Evolutionary conservation across 1,284 basidiomycete species (phyloP).

Genomic region (Rhodofomes roseus): DNA sequence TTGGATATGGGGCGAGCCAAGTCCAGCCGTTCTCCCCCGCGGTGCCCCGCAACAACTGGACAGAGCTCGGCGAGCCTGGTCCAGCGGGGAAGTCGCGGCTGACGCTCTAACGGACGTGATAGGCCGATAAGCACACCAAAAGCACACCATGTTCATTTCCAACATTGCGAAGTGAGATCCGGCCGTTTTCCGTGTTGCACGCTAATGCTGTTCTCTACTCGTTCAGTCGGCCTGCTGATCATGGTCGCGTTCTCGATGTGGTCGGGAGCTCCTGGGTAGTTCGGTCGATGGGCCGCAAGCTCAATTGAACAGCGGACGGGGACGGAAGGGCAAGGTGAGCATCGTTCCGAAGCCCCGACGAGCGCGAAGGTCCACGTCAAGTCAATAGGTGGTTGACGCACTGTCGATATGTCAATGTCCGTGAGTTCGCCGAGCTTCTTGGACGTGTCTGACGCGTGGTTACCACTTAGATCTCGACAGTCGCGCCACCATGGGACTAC

Average conservation of each 20-base stretch:
- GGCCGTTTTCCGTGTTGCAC: not conserved
- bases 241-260: not conserved
- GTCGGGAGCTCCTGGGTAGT: not conserved
- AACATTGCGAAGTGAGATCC: not conserved
- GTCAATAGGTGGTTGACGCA: not conserved
- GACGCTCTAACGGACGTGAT: not conserved
- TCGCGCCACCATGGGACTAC: not conserved
- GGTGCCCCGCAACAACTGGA: not conserved
- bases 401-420: not conserved
- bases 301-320: not conserved
- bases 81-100: not conserved
- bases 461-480: not conserved
- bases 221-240: not conserved
- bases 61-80: not conserved
- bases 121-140: slow-evolving; percentile 1
- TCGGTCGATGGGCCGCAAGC: not conserved
- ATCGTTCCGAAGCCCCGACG: not conserved
- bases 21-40: not conserved
- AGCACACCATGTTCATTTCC: not conserved
- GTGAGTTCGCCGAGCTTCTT: not conserved
- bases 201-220: not conserved
- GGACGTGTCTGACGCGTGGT: not conserved
- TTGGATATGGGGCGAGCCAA: not conserved
- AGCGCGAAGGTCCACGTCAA: not conserved
- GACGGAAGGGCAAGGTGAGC: not conserved